Percentiles rank a stretch among this genome's conserved stretches.
Evolutionary conservation across 2,329 filamentous ascomycete species (phyloP).

Genomic region (Pseudogymnoascus destructans): DNA sequence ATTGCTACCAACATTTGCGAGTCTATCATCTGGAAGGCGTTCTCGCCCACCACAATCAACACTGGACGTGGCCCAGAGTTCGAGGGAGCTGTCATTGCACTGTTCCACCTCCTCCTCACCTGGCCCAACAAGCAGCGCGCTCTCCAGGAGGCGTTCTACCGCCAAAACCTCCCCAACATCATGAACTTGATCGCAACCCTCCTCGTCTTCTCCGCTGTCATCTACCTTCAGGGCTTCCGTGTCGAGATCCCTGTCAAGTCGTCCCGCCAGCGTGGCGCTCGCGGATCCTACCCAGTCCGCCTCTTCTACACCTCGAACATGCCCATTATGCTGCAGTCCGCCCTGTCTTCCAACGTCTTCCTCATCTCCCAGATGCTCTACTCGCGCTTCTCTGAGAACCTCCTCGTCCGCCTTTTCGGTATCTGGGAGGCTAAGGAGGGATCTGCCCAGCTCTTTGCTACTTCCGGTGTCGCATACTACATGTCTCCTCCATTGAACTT

Average conservation of each 20-base stretch:
- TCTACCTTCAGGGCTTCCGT: conserved; percentile 98
- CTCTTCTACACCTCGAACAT: conserved; percentile 99
- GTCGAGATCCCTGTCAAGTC: conserved; percentile 99
- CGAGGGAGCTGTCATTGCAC: conserved; percentile 92
- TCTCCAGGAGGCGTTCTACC: conserved; percentile 96
- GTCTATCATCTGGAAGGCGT: conserved; percentile 99
- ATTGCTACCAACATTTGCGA: conserved; percentile 99
- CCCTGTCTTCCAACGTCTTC: conserved; percentile 97
- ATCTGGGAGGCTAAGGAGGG: conserved; percentile 97
- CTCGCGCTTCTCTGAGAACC: conserved; percentile 97
- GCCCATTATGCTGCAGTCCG: conserved; percentile 99
- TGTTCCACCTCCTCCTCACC: conserved; percentile 95
- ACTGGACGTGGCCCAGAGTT: conserved; percentile 98
- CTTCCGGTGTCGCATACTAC: conserved; percentile 95
- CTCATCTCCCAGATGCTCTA: conserved; percentile 98
- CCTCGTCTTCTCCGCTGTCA: conserved; percentile 88
- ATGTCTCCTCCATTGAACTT: conserved; percentile 98
- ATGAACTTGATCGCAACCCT: conserved; percentile 96
- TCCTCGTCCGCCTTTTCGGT: conserved; percentile 91
- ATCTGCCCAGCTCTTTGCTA: conserved; percentile 86
- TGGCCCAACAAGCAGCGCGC: conserved; percentile 99
- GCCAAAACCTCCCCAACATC: conserved; percentile 98
- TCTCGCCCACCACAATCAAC: conserved; percentile 98
- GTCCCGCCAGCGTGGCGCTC: conserved; percentile 94
- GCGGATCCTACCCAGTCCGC: conserved; percentile 93